Percentiles rank a stretch among this genome's conserved stretches.
Evolutionary conservation across 257 asterid genomes (phyloP).

Genomic region (Orobanche coerulescens): DNA sequence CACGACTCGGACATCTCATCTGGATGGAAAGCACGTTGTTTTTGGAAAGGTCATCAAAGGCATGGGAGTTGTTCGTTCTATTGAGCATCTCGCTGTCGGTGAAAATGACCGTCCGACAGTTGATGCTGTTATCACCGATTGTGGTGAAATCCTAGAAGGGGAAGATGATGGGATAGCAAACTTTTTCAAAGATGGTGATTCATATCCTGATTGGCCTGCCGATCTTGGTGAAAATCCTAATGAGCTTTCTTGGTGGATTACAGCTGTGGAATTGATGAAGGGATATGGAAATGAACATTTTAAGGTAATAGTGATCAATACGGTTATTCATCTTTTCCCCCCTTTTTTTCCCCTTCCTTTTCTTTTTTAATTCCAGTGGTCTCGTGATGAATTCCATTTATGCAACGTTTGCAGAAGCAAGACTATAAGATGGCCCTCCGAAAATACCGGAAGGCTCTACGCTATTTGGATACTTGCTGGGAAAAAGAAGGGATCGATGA

Average conservation of each 20-base stretch:
- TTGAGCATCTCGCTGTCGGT: conserved; percentile 62
- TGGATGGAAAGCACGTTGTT: conserved; percentile 88
- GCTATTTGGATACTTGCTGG: conserved; percentile 89
- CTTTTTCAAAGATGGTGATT: conserved; percentile 79
- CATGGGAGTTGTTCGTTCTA: conserved; percentile 86
- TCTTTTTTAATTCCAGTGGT: too few species aligned
- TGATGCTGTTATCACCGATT: conserved; percentile 53
- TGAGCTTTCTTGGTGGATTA: conserved; percentile 86
- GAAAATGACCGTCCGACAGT: conserved; percentile 60
- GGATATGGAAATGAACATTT: conserved; percentile 77
- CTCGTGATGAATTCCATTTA: background rate
- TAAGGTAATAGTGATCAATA: conserved; percentile 43
- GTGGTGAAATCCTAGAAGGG: conserved; percentile 83
- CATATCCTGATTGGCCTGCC: conserved; percentile 85
- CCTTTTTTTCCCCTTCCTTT: background rate
- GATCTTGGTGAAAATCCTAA: conserved; percentile 57
- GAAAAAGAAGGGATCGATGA: conserved; percentile 91
- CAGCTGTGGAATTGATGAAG: conserved; percentile 63
- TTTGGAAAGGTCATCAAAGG: conserved; percentile 91
- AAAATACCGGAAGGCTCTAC: conserved; percentile 88
- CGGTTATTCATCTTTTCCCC: background rate
- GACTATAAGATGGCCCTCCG: conserved; percentile 95
- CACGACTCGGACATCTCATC: conserved; percentile 83
- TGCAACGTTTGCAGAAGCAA: conserved; percentile 57
- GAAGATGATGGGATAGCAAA: conserved; percentile 69